Evolutionary conservation across 257 asterid species (phyloP), one percentile per base, ranked within the genome.

Genomic region (Penstemon eatonii): DNA sequence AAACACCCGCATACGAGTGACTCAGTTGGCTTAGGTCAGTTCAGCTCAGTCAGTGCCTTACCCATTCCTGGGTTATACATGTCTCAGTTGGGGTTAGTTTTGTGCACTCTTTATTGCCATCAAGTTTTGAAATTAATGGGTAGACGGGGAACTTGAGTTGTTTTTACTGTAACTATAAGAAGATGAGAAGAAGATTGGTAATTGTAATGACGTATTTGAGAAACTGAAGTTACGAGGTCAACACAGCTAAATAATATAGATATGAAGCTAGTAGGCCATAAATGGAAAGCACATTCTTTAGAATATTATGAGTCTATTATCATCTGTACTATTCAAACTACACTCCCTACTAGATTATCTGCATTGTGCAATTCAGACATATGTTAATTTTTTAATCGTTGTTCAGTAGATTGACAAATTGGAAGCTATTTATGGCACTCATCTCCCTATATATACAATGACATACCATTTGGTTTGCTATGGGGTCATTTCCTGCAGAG

Each of bases 331-430:
- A 51, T 15, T 40, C 41, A 47, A 57, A 50, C 19, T 19, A 72
- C 39, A 8, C 57, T 56, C 54, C 63, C 69, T 13, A 47, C 62
- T 50, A 52, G 52, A 8, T 42, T 56, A 33, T 37, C 12, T 56
- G 44, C 51, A 47, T 12, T 36, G 39, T 55, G 33, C 45, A 13
- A 13, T 60, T 54, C 25, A 37, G 39, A 46, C 18, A 56, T 3
- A 65, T 51, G 38, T 62, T 9, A n/a, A n/a, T 41, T 41, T 65
- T 57, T 50, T 40, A 33, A 65, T 65, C 50, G 37, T 19, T n/a
- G 6, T 56, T 18, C 40, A 50, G 60, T 7, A 47, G 42, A 60
- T 9, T 47, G 52, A 40, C 50, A 11, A 4, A 60, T 4, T 50
- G 50, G 11, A 39, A 51, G 54, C 7, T 57, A 11, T 51, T 11